Conservation (phyloP, 768 basidiomycete species). For the Lactifluus echinatus region DNA sequence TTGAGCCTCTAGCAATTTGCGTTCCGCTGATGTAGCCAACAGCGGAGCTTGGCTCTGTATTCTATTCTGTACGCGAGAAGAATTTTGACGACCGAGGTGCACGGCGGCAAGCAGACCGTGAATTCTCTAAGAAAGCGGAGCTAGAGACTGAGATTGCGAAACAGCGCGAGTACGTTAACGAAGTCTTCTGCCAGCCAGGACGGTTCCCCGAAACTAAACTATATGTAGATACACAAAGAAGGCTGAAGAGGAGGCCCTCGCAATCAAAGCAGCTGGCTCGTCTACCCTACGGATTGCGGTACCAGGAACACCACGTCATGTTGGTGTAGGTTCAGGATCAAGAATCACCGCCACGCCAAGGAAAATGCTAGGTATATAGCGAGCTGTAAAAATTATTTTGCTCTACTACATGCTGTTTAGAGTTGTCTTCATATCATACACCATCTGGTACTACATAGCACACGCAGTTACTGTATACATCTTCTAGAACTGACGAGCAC, state of each 20-base stretch:
- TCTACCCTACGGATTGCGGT: conserved; percentile 59
- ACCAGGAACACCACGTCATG: conserved; percentile 72
- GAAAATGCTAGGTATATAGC: conserved; percentile 56
- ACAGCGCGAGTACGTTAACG: conserved; percentile 52
- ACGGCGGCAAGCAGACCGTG: conserved; percentile 69
- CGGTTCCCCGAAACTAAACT: not conserved
- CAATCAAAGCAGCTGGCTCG: conserved; percentile 43
- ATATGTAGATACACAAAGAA: conserved; percentile 48
- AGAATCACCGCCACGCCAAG: conserved; percentile 70
- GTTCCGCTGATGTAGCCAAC: conserved; percentile 13
- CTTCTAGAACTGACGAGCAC: not conserved
- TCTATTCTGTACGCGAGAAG: conserved; percentile 97
- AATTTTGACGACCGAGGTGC: conserved; percentile 87
- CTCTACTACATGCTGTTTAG: conserved; percentile 3
- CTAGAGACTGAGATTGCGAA: conserved; percentile 86
- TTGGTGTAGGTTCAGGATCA: conserved; percentile 54
- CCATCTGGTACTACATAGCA: not conserved
- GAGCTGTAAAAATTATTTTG: not conserved
- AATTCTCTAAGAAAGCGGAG: conserved; percentile 88
- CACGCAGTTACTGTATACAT: not conserved
- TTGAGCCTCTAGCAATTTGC: not conserved
- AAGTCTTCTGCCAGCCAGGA: not conserved
- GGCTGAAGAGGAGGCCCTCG: conserved; percentile 50
- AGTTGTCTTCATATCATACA: not conserved
- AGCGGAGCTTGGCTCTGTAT: conserved; percentile 94